These are phyloP conservation scores for Nidula microcarpa DNA, from an alignment of 768 basidiomycete species.

Conservation along the genomic window DNA sequence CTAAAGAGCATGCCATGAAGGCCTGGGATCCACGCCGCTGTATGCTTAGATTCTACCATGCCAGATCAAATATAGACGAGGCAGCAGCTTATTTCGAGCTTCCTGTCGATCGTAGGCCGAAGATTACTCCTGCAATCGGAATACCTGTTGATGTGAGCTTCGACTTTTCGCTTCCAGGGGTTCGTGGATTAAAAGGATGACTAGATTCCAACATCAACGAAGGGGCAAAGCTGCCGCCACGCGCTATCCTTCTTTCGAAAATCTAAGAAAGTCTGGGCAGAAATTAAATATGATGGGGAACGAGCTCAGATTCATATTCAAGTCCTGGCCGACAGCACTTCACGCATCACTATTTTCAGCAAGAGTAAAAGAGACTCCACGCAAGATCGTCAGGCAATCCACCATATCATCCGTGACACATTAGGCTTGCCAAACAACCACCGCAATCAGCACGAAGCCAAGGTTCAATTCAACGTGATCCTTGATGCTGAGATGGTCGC, in stretches of 20 bases:
- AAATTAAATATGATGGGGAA: slow-evolving; percentile 95
- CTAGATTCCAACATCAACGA: slow-evolving; percentile 83
- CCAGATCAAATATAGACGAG: slow-evolving; percentile 55
- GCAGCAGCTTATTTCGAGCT: slow-evolving; percentile 44
- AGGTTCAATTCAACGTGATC: slow-evolving; percentile 39
- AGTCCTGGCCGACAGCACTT: slow-evolving; percentile 26
- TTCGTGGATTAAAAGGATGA: not conserved
- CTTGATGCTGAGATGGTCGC: slow-evolving; percentile 91
- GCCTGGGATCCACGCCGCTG: slow-evolving; percentile 63
- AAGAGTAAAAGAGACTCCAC: slow-evolving; percentile 88
- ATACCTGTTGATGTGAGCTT: slow-evolving; percentile 55
- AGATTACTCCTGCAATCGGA: slow-evolving; percentile 46
- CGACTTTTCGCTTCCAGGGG: not conserved
- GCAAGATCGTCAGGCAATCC: slow-evolving; percentile 66
- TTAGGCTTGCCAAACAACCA: slow-evolving; percentile 37
- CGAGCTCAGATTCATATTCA: slow-evolving; percentile 90
- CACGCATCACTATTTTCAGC: slow-evolving; percentile 75
- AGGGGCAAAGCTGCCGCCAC: slow-evolving; percentile 60
- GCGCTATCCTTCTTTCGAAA: slow-evolving; percentile 43
- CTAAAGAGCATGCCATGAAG: slow-evolving; percentile 62
- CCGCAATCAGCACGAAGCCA: not conserved
- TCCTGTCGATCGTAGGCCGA: slow-evolving; percentile 17
- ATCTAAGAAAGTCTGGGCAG: slow-evolving; percentile 65
- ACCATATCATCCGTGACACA: slow-evolving; percentile 53
- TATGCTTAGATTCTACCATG: slow-evolving; percentile 51